Evolutionary conservation across 2,329 filamentous ascomycete species (phyloP).

Genomic region (Aspergillus proliferans): DNA sequence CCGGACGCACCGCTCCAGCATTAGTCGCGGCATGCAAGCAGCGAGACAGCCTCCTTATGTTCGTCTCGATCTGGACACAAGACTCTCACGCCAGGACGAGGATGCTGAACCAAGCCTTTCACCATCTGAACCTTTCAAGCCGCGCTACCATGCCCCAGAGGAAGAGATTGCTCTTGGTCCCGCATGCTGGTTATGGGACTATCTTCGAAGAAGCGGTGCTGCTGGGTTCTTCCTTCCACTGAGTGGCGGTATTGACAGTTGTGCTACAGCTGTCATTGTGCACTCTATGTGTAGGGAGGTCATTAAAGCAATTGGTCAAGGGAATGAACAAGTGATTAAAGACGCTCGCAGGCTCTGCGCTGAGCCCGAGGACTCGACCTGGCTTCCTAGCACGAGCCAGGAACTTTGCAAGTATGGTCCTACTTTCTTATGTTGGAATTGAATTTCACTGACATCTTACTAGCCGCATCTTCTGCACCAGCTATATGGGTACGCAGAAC

Average conservation of each 20-base stretch:
- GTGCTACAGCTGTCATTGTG: conserved; percentile 34
- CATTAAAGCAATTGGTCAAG: conserved; percentile 27
- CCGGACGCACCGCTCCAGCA: conserved; percentile 25
- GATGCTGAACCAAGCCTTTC: conserved; percentile 42
- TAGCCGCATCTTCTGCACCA: conserved; percentile 54
- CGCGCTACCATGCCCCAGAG: conserved; percentile 56
- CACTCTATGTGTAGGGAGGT: conserved; percentile 36
- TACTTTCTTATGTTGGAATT: no score
- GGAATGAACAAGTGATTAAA: conserved; percentile 46
- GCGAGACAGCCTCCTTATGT: conserved; percentile 25
- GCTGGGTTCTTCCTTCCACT: conserved; percentile 36
- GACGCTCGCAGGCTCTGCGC: conserved; percentile 50
- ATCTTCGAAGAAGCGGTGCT: conserved; percentile 31
- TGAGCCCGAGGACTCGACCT: conserved; percentile 41
- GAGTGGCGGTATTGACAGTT: conserved; percentile 36
- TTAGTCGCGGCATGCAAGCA: conserved; percentile 30
- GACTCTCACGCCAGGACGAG: conserved; percentile 27
- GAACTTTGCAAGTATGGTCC: conserved; percentile 48
- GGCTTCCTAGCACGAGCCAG: conserved; percentile 52
- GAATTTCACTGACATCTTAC: conserved; percentile 1
- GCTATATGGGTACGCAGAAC: conserved; percentile 65
- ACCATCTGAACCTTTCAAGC: conserved; percentile 41
- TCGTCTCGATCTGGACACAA: conserved; percentile 33
- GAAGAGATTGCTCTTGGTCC: conserved; percentile 62
- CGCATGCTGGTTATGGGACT: conserved; percentile 58